Conservation (phyloP, 139 green algal genomes). For the Ettlia oleoabundans region DNA sequence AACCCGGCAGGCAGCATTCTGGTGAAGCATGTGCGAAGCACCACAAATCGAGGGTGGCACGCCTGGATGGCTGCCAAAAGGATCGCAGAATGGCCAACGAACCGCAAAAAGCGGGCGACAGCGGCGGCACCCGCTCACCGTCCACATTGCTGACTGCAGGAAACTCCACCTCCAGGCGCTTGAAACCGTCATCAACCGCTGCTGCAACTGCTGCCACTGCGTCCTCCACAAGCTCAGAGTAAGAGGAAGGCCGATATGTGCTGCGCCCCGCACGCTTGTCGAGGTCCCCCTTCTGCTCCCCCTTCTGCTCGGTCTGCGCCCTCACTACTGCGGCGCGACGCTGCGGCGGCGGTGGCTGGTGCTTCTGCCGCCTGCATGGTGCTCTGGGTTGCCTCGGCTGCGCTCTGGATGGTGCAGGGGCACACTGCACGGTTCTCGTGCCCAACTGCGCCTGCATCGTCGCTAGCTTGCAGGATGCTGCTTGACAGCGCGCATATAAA, state of each 20-base stretch:
- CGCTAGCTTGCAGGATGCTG: no score
- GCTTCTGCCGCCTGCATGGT: not conserved
- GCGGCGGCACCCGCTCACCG: conserved; percentile 49
- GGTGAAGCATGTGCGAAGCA: no score
- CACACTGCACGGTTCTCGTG: no score
- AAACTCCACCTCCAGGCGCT: conserved; percentile 90
- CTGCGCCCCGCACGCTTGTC: conserved; percentile 53
- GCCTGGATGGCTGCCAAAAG: no score
- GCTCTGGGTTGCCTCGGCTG: not conserved
- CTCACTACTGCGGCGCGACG: not conserved
- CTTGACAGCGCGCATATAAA: no score
- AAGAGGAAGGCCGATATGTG: conserved; percentile 78
- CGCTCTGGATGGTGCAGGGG: no score
- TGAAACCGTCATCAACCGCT: conserved; percentile 73
- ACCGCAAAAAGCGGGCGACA: not conserved
- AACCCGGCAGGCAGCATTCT: no score
- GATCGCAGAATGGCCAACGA: no score
- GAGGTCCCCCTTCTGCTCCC: not conserved
- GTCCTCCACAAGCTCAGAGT: conserved; percentile 77
- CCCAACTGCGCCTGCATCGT: no score
- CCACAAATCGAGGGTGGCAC: no score
- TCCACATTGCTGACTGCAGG: conserved; percentile 74
- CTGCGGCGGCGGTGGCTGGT: not conserved
- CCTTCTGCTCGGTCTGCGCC: not conserved
- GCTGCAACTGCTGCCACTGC: conserved; percentile 62